Conservation (phyloP, 371 early-diverging fungal genomes). For the Zychaea mexicana region DNA sequence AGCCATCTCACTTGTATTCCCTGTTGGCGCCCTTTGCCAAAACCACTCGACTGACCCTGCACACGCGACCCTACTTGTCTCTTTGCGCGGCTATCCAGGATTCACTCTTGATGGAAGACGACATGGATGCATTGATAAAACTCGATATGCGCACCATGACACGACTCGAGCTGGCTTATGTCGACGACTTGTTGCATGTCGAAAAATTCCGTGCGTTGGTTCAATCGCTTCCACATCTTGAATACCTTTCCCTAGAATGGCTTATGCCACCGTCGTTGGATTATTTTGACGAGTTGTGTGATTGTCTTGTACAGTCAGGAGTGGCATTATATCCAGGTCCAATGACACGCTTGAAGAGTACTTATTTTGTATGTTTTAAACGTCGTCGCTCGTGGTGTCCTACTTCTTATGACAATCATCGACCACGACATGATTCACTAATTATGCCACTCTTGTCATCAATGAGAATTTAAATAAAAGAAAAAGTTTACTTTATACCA, state of each 20-base stretch:
- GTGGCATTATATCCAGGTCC: slow-evolving; percentile 6
- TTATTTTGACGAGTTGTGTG: slow-evolving; percentile 7
- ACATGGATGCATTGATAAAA: slow-evolving; percentile 16
- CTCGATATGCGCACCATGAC: slow-evolving; percentile 8
- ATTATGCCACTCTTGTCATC: too few species aligned
- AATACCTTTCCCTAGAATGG: slow-evolving; percentile 20
- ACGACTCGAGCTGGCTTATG: slow-evolving; percentile 17
- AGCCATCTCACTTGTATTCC: slow-evolving; percentile 11
- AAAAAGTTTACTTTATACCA: too few species aligned
- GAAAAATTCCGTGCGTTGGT: slow-evolving; percentile 12
- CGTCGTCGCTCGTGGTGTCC: too few species aligned
- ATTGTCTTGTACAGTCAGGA: background rate
- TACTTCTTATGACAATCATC: too few species aligned
- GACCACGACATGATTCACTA: too few species aligned
- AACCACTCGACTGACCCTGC: slow-evolving; percentile 15
- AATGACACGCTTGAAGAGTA: background rate
- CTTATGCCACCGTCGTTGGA: slow-evolving; percentile 19
- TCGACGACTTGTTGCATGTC: slow-evolving; percentile 15
- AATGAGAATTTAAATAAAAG: too few species aligned
- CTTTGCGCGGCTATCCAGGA: slow-evolving; percentile 32
- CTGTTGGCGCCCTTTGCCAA: slow-evolving; percentile 21
- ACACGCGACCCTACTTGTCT: slow-evolving; percentile 21
- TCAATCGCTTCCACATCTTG: slow-evolving; percentile 14
- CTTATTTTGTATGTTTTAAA: background rate
- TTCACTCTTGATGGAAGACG: slow-evolving; percentile 22